These are phyloP conservation scores for Metarhizium humberi DNA, from an alignment of 2,329 filamentous ascomycete genomes.

Conservation along the genomic window DNA sequence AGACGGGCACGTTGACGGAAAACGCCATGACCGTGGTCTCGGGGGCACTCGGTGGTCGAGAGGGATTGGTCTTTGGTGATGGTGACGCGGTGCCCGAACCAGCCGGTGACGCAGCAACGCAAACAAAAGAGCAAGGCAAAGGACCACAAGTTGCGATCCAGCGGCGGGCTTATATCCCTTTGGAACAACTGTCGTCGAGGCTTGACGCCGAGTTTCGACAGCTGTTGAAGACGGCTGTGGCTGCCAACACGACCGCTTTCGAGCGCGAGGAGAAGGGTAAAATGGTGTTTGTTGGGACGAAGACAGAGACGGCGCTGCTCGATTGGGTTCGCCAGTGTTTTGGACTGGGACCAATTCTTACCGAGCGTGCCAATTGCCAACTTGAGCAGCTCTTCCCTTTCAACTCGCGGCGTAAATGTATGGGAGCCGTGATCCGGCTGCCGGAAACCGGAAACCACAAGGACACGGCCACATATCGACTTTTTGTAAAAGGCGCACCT, in stretches of 20 bases:
- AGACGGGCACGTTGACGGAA: conserved; percentile 21
- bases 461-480: conserved; percentile 30
- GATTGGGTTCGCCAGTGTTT: conserved; percentile 37
- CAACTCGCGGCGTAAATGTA: conserved; percentile 42
- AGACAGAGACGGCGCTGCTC: conserved; percentile 44
- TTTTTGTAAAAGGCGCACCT: conserved; percentile 47
- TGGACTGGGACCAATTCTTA: conserved; percentile 33
- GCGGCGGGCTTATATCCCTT: not conserved
- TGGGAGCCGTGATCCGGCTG: conserved; percentile 41
- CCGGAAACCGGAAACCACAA: conserved; percentile 16
- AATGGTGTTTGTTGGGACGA: conserved; percentile 40
- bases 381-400: conserved; percentile 41
- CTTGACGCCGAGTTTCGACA: conserved; percentile 19
- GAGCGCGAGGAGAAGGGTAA: conserved; percentile 34
- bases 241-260: conserved; percentile 48
- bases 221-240: conserved; percentile 30
- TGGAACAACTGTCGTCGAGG: not conserved
- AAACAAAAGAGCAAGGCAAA: no score
- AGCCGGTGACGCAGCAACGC: no score
- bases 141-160: no score
- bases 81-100: no score
- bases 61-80: no score
- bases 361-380: conserved; percentile 17
- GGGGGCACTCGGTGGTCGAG: no score
- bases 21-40: no score